A percentile compares a stretch with the other conserved stretches of the same genome.
Conservation (phyloP, 2,329 filamentous ascomycete genomes). For the Claviceps humidiphila region DNA sequence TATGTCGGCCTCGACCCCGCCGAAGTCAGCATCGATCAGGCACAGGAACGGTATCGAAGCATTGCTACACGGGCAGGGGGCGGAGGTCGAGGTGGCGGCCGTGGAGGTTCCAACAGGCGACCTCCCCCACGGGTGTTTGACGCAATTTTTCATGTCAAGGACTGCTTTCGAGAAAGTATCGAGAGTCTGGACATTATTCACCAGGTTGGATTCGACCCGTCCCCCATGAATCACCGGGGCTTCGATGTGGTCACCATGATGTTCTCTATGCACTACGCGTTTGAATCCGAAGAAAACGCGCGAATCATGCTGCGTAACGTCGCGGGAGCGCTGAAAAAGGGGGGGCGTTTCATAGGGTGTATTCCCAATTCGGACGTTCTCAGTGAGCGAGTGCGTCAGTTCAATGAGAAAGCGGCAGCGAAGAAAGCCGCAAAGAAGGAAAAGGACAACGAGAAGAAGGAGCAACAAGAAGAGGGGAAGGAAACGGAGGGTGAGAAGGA, state of each 20-base stretch:
- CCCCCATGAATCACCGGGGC: conserved; percentile 59
- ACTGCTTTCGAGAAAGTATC: conserved; percentile 79
- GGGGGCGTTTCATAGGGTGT: conserved; percentile 83
- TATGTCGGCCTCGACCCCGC: conserved; percentile 94
- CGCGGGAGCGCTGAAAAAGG: conserved; percentile 78
- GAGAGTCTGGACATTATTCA: conserved; percentile 69
- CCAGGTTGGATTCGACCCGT: conserved; percentile 76
- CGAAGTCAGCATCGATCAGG: conserved; percentile 83
- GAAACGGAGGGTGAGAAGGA: neutral
- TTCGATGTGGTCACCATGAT: conserved; percentile 98
- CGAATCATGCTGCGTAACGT: conserved; percentile 90
- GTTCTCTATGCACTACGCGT: conserved; percentile 99
- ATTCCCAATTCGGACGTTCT: conserved; percentile 96
- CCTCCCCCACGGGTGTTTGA: conserved; percentile 55
- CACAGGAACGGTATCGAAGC: conserved; percentile 64
- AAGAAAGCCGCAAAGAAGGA: conserved; percentile 30
- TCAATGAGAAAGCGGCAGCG: conserved; percentile 44
- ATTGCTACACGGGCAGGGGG: conserved; percentile 49
- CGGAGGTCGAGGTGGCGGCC: conserved; percentile 40
- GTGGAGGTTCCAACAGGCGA: conserved; percentile 35
- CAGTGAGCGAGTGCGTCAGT: conserved; percentile 60
- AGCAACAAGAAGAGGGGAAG: conserved; percentile 8
- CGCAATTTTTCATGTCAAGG: conserved; percentile 77
- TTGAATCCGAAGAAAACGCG: conserved; percentile 82
- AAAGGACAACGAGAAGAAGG: conserved; percentile 15